Base-by-base conservation (phyloP, 164 flowering plant species). In the Nelumbo lutea region DNA sequence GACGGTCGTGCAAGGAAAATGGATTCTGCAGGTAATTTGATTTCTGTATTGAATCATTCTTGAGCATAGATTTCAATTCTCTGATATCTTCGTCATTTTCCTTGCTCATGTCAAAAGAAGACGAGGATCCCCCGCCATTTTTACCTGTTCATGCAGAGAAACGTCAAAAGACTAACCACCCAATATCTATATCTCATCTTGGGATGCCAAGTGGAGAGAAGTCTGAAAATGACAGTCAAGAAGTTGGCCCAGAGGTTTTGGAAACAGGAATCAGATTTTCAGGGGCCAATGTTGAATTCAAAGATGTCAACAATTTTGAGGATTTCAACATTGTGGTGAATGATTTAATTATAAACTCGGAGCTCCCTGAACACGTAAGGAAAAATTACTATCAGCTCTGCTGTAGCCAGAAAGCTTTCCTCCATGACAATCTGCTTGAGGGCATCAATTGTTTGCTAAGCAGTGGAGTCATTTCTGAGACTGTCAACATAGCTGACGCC, bases 361-460 rank as follows among this genome's bases (percentile, higher is more conserved):
- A 79, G 48, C 66, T 81, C 6, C 62, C 82, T 4, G 67, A 80
- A 48, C 66, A 67, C n/a, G 67, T 72, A 39, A 40, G 70, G 58
- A 41, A 59, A n/a, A 78, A 70, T 46, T 83, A 81, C 71, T 78
- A 80, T 50, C 74, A 79, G 51, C 82, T 83, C 1, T 83, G 87
- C 73, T 62, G 79, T 77, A 77, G 75, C 60, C 79, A 75, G 66
- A 79, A 77, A 10, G 66, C 73, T 2, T 70, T 75, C 52, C 86
- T 83, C 72, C 86, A 80, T 52, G 69, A 61, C 48, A 67, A 75
- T 55, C 62, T 82, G 53, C 72, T 76, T 1, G 65, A 72, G 3
- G 78, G 83, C 40, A 72, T 77, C 69, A 70, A 70, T 59, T 68
- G 56, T 53, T 81, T 76, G 70, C 61, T 79, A 63, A 78, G 73